A percentile compares a stretch with the other conserved stretches of the same genome.
Evolutionary conservation across 176 grass and related monocot species (phyloP).

Genomic region (sorghum (Sorghum bicolor)): DNA sequence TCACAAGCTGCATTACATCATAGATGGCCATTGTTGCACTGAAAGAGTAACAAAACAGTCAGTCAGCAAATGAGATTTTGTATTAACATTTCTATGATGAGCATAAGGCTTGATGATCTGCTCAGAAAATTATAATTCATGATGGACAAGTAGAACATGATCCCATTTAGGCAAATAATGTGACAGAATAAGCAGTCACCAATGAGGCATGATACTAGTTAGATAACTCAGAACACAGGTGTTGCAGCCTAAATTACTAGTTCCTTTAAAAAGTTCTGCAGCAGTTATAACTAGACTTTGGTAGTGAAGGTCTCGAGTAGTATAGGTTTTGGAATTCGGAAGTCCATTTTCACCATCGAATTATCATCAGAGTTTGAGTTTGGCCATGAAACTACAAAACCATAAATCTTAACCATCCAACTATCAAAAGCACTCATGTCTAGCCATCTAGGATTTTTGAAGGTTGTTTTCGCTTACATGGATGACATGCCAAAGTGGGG

Average conservation of each 20-base stretch:
- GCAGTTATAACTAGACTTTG: background rate
- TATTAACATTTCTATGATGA: slow-evolving; percentile 7
- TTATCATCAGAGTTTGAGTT: background rate
- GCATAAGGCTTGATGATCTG: background rate
- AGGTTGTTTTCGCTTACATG: background rate
- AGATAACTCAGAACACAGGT: background rate
- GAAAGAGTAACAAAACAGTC: slow-evolving; percentile 22
- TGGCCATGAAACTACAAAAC: background rate
- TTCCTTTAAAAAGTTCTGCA: background rate
- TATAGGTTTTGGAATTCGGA: background rate
- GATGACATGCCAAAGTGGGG: background rate
- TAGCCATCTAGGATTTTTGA: background rate
- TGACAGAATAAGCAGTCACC: slow-evolving; percentile 13
- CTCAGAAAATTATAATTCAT: background rate
- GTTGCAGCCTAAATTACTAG: background rate
- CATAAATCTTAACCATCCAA: background rate
- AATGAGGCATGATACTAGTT: slow-evolving; percentile 3
- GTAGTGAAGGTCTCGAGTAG: background rate
- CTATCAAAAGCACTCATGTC: background rate
- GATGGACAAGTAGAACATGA: background rate
- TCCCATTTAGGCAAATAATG: background rate
- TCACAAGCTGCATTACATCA: slow-evolving; percentile 84
- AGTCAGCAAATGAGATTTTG: background rate
- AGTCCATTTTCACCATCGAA: background rate
- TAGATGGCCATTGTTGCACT: slow-evolving; percentile 94